These are phyloP conservation scores for Hippophae gyantsensis DNA, from an alignment of 306 rosid genomes.

Conservation along the genomic window DNA sequence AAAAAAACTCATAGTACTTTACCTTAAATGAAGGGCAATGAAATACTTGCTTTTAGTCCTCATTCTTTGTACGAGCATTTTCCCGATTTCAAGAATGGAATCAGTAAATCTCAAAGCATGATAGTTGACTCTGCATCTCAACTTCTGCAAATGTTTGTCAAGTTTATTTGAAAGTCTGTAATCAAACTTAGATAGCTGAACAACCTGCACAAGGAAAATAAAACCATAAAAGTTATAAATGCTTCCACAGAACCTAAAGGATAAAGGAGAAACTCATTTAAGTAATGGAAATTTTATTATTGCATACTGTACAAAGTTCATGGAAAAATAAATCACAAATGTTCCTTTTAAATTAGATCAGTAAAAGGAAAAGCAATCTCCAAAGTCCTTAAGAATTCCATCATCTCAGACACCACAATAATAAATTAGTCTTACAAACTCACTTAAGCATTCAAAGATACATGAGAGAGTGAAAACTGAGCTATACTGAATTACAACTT, in stretches of 20 bases:
- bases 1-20: conserved; percentile 8
- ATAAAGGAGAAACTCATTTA: not conserved
- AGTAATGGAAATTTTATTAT: not conserved
- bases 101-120: conserved; percentile 70
- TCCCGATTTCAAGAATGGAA: conserved; percentile 55
- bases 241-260: conserved; percentile 4
- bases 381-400: too few relatives aligned
- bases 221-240: conserved; percentile 8
- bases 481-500: too few relatives aligned
- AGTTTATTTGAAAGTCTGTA: conserved; percentile 78
- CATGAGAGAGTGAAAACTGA: too few relatives aligned
- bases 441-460: too few relatives aligned
- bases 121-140: conserved; percentile 84
- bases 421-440: too few relatives aligned
- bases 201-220: conserved; percentile 41
- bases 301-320: not conserved
- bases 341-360: too few relatives aligned
- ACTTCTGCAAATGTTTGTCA: conserved; percentile 56
- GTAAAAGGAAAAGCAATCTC: too few relatives aligned
- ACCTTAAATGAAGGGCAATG: conserved; percentile 92
- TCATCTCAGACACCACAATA: too few relatives aligned
- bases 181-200: conserved; percentile 79
- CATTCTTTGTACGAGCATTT: conserved; percentile 56
- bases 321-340: not conserved
- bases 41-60: conserved; percentile 58